Conservation (phyloP, 768 basidiomycete species). For the Tricholoma bakamatsutake region DNA sequence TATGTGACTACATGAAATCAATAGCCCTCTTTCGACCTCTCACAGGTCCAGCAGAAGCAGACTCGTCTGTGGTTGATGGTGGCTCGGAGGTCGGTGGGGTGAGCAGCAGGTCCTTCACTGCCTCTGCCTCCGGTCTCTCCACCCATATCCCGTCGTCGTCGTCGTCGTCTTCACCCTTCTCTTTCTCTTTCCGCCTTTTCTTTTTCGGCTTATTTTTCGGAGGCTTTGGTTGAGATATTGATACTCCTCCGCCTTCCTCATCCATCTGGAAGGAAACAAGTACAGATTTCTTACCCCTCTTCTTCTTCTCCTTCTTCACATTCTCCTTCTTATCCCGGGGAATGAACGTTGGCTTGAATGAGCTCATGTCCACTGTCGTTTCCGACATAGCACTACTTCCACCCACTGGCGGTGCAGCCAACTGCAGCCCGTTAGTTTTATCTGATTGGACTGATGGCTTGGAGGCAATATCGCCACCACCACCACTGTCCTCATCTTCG, state of each 20-base stretch:
- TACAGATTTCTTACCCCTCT: constrained; percentile 37
- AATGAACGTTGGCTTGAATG: constrained; percentile 88
- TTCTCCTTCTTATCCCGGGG: constrained; percentile 46
- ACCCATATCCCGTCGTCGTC: constrained; percentile 64
- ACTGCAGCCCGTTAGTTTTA: constrained; percentile 1
- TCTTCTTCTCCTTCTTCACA: constrained; percentile 33
- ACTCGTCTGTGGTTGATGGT: constrained; percentile 13
- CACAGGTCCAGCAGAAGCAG: constrained; percentile 13
- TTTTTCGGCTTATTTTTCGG: constrained; percentile 35
- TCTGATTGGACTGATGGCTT: not conserved
- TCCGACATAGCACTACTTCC: constrained; percentile 7
- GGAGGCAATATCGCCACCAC: not conserved
- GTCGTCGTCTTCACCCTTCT: constrained; percentile 17
- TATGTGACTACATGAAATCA: constrained; percentile 56
- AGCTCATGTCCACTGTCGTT: constrained; percentile 45
- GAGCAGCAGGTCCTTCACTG: constrained; percentile 32
- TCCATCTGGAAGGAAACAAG: constrained; percentile 78
- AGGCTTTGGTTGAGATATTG: constrained; percentile 22
- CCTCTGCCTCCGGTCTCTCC: constrained; percentile 52
- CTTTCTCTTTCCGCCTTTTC: constrained; percentile 35
- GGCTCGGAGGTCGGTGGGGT: constrained; percentile 7
- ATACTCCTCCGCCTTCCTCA: constrained; percentile 44
- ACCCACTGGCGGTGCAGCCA: not conserved
- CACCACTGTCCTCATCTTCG: constrained; percentile 15
- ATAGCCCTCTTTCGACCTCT: constrained; percentile 65